These are phyloP conservation scores for Rhynchospora tenuis DNA, from an alignment of 176 grass and related monocot species.

Conservation along the genomic window DNA sequence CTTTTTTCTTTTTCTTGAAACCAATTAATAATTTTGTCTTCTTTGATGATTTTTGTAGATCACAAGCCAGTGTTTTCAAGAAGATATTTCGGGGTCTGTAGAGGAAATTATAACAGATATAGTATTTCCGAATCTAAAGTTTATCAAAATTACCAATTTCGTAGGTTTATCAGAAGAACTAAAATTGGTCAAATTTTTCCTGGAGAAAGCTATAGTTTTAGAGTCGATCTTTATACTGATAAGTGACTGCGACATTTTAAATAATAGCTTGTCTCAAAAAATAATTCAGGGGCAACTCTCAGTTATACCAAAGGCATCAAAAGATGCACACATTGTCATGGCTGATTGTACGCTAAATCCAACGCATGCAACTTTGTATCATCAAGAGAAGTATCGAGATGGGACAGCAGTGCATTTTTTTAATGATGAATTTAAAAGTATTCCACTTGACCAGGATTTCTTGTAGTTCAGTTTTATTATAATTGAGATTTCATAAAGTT, in stretches of 20 bases:
- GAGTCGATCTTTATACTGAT: slow-evolving; percentile 36
- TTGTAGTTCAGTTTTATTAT: too few relatives aligned
- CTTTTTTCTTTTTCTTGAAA: background rate
- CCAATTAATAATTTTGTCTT: background rate
- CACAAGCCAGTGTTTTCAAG: background rate
- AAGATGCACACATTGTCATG: too few relatives aligned
- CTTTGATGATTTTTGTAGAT: slow-evolving; percentile 16
- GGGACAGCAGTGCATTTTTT: too few relatives aligned
- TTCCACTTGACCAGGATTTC: too few relatives aligned
- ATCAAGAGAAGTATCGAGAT: too few relatives aligned
- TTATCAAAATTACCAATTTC: slow-evolving; percentile 43
- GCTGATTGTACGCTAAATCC: too few relatives aligned
- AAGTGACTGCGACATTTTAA: background rate
- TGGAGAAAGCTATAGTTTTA: slow-evolving; percentile 20
- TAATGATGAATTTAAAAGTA: too few relatives aligned
- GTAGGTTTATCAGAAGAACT: slow-evolving; percentile 24
- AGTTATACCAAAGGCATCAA: background rate
- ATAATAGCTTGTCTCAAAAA: slow-evolving; percentile 11
- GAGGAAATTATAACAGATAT: background rate
- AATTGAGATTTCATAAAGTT: too few relatives aligned
- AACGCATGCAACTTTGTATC: too few relatives aligned
- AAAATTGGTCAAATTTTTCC: slow-evolving; percentile 29
- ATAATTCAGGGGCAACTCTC: slow-evolving; percentile 10
- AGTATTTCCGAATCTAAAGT: slow-evolving; percentile 28
- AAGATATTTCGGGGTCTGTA: background rate